phyloP scores from a whole-genome alignment of 306 rosid genomes.

The Vigna hirtella region DNA sequence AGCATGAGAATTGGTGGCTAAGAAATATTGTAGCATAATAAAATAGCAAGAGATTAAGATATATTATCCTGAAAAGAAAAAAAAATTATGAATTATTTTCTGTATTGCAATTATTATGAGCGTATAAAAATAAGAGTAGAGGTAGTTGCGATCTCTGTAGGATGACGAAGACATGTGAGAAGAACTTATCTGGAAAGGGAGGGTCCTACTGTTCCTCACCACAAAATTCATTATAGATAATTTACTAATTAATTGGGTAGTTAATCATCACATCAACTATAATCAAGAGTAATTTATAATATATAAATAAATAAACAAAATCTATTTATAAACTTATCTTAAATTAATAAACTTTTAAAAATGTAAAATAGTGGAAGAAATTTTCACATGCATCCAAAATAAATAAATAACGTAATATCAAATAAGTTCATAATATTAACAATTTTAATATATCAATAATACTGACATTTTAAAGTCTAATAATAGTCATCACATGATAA shows the following conservation, averaged over 20 bases:
- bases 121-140: conserved; percentile 1
- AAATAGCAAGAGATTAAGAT: conserved; percentile 34
- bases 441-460: too few relatives aligned
- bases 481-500: too few relatives aligned
- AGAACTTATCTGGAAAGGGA: conserved; percentile 55
- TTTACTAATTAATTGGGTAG: not conserved
- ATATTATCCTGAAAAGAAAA: conserved; percentile 45
- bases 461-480: too few relatives aligned
- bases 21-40: conserved; percentile 35
- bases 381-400: too few relatives aligned
- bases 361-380: too few relatives aligned
- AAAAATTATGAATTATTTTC: not conserved
- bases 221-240: conserved; percentile 9
- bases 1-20: conserved; percentile 33
- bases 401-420: too few relatives aligned
- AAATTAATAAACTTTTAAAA: too few relatives aligned
- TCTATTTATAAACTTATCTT: too few relatives aligned
- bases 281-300: too few relatives aligned
- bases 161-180: conserved; percentile 62
- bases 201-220: conserved; percentile 35
- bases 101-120: conserved; percentile 3
- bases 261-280: not conserved
- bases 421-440: too few relatives aligned
- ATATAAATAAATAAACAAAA: too few relatives aligned
- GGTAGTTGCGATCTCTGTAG: conserved; percentile 49